Conservation (phyloP, 345 rosid genomes). For the Capsella bursapastoris region DNA sequence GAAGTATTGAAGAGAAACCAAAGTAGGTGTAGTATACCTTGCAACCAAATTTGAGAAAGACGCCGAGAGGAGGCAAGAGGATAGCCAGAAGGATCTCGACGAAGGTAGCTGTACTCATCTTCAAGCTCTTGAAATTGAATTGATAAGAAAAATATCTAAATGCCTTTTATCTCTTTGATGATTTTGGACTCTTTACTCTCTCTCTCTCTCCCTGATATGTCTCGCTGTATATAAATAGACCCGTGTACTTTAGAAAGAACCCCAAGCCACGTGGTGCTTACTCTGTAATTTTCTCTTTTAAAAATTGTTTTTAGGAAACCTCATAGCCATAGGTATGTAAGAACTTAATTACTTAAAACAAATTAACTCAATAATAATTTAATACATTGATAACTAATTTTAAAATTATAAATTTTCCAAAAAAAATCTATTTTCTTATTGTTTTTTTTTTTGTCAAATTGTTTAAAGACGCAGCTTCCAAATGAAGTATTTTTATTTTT, state of each 20-base stretch:
- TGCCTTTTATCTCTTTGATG: constrained; percentile 11
- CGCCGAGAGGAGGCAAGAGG: constrained; percentile 90
- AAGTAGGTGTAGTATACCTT: constrained; percentile 15
- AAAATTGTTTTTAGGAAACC: background rate
- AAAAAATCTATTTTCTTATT: too few relatives aligned
- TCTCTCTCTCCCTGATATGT: background rate
- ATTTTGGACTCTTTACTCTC: constrained; percentile 14
- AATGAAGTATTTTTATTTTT: too few relatives aligned
- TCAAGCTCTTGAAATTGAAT: constrained; percentile 20
- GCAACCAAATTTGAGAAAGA: constrained; percentile 84
- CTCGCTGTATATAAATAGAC: constrained; percentile 17
- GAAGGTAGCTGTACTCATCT: constrained; percentile 55
- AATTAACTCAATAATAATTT: background rate
- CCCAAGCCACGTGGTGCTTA: constrained; percentile 30
- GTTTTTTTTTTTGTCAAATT: too few relatives aligned
- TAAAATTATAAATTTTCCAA: too few relatives aligned
- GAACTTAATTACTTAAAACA: background rate
- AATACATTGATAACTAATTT: too few relatives aligned
- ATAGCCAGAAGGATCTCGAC: constrained; percentile 74
- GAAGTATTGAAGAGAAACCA: background rate
- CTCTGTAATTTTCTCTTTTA: background rate
- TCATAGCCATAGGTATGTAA: background rate
- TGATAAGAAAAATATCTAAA: background rate
- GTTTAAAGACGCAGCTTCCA: too few relatives aligned
- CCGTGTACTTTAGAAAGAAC: background rate